Percentiles rank a stretch among this genome's conserved stretches.
phyloP scores from a whole-genome alignment of 2,329 filamentous ascomycete species.

The Xylaria sp. region DNA sequence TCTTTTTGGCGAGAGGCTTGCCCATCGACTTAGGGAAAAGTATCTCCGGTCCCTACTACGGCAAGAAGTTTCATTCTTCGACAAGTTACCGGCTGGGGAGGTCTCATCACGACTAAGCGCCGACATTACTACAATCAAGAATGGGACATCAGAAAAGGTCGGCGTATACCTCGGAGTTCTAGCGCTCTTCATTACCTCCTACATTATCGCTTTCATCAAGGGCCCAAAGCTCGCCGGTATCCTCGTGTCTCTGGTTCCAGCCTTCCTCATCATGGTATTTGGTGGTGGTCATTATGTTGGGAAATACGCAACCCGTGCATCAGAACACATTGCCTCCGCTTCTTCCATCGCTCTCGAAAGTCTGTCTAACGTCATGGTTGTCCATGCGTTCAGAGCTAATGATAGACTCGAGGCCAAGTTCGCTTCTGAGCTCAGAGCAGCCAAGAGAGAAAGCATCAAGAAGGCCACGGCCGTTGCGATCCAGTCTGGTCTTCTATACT shows the following conservation, averaged over 20 bases:
- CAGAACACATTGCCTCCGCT: slow-evolving; percentile 54
- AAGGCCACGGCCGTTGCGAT: slow-evolving; percentile 61
- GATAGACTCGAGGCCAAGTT: slow-evolving; percentile 58
- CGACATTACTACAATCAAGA: slow-evolving; percentile 65
- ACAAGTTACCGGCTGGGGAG: slow-evolving; percentile 61
- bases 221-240: slow-evolving; percentile 62
- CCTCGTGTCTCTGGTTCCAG: slow-evolving; percentile 60
- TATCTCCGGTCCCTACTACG: slow-evolving; percentile 60
- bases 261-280: slow-evolving; percentile 60
- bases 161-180: slow-evolving; percentile 62
- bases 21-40: slow-evolving; percentile 60
- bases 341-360: slow-evolving; percentile 62
- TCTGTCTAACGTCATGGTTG: slow-evolving; percentile 58
- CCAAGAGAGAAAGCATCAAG: slow-evolving; percentile 57
- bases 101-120: slow-evolving; percentile 62
- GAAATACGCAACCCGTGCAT: slow-evolving; percentile 52
- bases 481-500: slow-evolving; percentile 68
- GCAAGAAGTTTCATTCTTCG: slow-evolving; percentile 64
- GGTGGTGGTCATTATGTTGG: slow-evolving; percentile 56
- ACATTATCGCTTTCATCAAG: slow-evolving; percentile 66
- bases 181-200: slow-evolving; percentile 65
- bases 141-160: slow-evolving; percentile 67
- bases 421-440: slow-evolving; percentile 50
- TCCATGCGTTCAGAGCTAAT: slow-evolving; percentile 62
- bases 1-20: slow-evolving; percentile 60